Base-by-base conservation (phyloP, 768 basidiomycete species). In the Lentinula detonsa region DNA sequence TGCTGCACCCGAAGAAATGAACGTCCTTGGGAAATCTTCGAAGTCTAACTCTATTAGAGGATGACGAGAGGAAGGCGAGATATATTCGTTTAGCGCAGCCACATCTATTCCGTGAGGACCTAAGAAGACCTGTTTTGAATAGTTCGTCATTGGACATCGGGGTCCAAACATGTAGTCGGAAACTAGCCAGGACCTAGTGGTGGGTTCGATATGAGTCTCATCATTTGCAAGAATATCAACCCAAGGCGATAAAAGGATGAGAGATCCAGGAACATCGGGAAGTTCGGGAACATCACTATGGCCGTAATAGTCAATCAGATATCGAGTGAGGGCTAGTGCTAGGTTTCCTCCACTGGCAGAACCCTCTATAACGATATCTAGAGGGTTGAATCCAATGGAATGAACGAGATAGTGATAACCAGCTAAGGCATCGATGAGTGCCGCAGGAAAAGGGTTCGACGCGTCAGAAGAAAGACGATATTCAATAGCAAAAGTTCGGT, bases 311-410 rank as follows among this genome's bases (percentile, higher is more conserved):
- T 85, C 81, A 15, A 82, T 72, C 23, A 90, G 79, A 63, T 86
- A 86, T 4, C 85, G 85, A 10, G 76, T 79, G 49, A 90, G 76
- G 0, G 85, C 84, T 35, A 84, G 76, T 0, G 84, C 83, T 33
- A 92, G 81, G 70, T 92, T 88, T 3, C 79, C 91, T 2, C 91
- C 91, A 0, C 90, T 88, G 0, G 88, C 91, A 68, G 93, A 90
- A 2, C 91, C 91, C 16, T 76, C 76, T 21, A 91, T 51, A 59
- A 89, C 76, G 67, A 93, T 85, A 65, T 89, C 73, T 16, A 74
- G 69, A 0, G 89, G 81, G 1, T 75, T 63, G 68, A 89, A 86
- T 0, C 84, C 82, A 31, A 86, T 73, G 7, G 68, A 72, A 54
- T 80, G 74, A 39, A 87, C 76, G 18, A 92, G 85, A 69, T 92